phyloP scores from a whole-genome alignment of 768 basidiomycete species.

The Inosperma sp. region DNA sequence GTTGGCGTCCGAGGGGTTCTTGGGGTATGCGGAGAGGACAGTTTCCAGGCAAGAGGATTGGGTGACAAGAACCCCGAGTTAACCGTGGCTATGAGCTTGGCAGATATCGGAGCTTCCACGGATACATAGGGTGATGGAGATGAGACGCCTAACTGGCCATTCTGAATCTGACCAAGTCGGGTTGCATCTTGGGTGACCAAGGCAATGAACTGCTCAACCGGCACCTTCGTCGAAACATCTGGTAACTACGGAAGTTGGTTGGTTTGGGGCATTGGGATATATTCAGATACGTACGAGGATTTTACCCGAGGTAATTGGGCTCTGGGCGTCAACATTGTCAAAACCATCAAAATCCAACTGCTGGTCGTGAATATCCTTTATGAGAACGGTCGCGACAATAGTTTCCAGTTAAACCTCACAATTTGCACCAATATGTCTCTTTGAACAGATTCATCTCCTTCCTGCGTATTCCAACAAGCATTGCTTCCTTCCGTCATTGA shows the following conservation, averaged over 20 bases:
- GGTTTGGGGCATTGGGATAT: neutral
- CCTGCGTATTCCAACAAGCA: slow-evolving; percentile 71
- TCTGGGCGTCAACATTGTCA: slow-evolving; percentile 89
- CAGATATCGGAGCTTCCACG: slow-evolving; percentile 24
- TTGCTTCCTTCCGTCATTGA: slow-evolving; percentile 89
- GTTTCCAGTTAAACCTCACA: no score
- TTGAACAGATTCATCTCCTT: slow-evolving; percentile 64
- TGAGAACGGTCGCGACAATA: no score
- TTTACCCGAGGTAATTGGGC: slow-evolving; percentile 80
- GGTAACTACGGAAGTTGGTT: slow-evolving; percentile 38
- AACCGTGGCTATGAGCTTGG: slow-evolving; percentile 4
- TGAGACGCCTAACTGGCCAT: slow-evolving; percentile 15
- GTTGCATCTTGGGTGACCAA: slow-evolving; percentile 62
- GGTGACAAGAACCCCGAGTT: slow-evolving; percentile 17
- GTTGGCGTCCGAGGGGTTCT: slow-evolving; percentile 22
- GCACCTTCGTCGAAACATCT: slow-evolving; percentile 59
- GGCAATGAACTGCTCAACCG: slow-evolving; percentile 51
- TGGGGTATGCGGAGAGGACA: slow-evolving; percentile 22
- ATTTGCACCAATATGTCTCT: slow-evolving; percentile 79
- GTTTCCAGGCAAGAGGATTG: slow-evolving; percentile 3
- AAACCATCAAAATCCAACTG: slow-evolving; percentile 77
- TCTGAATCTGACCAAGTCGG: slow-evolving; percentile 28
- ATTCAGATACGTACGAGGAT: slow-evolving; percentile 62
- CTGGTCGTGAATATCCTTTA: no score
- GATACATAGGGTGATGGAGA: slow-evolving; percentile 25